Percentiles rank a stretch among this genome's conserved stretches.
Evolutionary conservation across 441 rosid species (phyloP).

Genomic region (Pelargonium citronellum): DNA sequence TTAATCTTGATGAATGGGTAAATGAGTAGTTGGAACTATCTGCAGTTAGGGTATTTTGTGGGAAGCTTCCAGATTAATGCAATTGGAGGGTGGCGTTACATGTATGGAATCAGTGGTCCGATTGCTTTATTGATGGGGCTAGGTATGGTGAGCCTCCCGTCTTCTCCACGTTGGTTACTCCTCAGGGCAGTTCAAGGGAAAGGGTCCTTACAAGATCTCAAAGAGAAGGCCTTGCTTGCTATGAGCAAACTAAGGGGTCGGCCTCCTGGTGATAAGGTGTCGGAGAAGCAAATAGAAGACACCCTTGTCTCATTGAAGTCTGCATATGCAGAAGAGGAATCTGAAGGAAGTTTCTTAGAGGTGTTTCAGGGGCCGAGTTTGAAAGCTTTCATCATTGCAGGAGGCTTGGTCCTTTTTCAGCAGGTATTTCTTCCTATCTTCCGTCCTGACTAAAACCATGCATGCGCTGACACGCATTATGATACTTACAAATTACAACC

Average conservation of each 20-base stretch:
- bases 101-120: conserved; percentile 71
- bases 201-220: conserved; percentile 60
- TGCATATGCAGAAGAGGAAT: conserved; percentile 51
- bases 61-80: conserved; percentile 76
- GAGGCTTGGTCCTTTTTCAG: conserved; percentile 95
- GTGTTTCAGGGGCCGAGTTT: conserved; percentile 80
- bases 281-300: conserved; percentile 74
- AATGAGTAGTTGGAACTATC: conserved; percentile 9
- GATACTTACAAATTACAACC: conserved; percentile 3
- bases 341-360: conserved; percentile 74
- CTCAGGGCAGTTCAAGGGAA: conserved; percentile 84
- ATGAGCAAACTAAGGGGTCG: conserved; percentile 79
- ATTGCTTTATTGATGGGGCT: conserved; percentile 75
- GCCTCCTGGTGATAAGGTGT: conserved; percentile 56
- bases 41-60: conserved; percentile 78
- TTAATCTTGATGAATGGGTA: conserved; percentile 16
- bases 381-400: conserved; percentile 88
- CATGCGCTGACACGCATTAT: not conserved
- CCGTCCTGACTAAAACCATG: not conserved
- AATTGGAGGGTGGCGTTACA: conserved; percentile 92
- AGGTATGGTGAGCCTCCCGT: conserved; percentile 86
- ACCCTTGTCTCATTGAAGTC: conserved; percentile 56
- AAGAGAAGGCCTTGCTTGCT: conserved; percentile 69
- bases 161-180: conserved; percentile 97
- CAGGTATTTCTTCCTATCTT: conserved; percentile 49